Conservation (phyloP, 1,284 basidiomycete genomes). For the Sanghuangporus baumii region DNA sequence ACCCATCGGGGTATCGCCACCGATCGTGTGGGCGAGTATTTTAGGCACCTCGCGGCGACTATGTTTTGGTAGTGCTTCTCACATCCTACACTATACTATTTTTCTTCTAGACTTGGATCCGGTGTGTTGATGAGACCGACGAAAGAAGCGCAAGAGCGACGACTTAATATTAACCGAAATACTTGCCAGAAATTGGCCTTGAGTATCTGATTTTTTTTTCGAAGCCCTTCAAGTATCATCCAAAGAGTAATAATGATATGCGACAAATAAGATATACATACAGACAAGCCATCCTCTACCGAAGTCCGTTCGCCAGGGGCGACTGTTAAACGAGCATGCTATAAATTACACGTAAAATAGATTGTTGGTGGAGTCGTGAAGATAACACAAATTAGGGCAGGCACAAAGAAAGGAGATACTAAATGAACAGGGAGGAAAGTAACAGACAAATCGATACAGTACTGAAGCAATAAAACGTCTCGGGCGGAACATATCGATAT, state of each 20-base stretch:
- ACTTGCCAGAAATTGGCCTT: too few relatives aligned
- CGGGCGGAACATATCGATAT: neutral
- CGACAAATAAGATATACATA: constrained; percentile 1
- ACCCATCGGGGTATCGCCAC: too few relatives aligned
- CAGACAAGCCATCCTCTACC: neutral
- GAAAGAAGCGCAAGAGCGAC: neutral
- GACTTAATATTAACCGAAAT: too few relatives aligned
- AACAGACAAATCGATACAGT: constrained; percentile 13
- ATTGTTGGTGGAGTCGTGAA: neutral
- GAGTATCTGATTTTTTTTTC: too few relatives aligned
- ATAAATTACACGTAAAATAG: neutral
- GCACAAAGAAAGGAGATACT: neutral
- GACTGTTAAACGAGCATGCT: neutral
- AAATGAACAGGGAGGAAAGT: neutral
- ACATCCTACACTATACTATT: neutral
- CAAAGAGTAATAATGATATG: neutral
- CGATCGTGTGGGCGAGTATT: too few relatives aligned
- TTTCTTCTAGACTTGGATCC: neutral
- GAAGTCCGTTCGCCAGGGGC: neutral
- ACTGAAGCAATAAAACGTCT: neutral
- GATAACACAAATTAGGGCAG: neutral
- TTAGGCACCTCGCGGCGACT: too few relatives aligned
- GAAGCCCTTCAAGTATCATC: neutral
- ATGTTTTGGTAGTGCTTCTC: too few relatives aligned
- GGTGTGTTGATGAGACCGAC: neutral